phyloP scores from a whole-genome alignment of 257 asterid species.

The Solanum arcanum region DNA sequence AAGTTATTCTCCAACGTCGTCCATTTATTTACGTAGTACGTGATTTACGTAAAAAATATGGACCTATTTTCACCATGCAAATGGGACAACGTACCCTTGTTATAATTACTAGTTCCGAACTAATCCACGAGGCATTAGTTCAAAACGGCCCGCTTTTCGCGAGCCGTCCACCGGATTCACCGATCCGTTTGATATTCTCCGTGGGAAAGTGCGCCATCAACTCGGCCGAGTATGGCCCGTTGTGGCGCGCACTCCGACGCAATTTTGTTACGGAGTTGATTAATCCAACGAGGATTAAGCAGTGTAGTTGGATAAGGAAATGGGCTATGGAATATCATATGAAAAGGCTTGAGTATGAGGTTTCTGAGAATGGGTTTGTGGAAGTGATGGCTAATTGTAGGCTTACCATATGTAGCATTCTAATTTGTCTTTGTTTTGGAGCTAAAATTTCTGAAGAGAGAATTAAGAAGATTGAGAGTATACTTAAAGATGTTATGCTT shows the following conservation, averaged over 20 bases:
- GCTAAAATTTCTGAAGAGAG: constrained; percentile 49
- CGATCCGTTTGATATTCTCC: constrained; percentile 79
- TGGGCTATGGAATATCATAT: constrained; percentile 78
- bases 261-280: constrained; percentile 91
- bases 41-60: constrained; percentile 66
- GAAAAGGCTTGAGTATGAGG: constrained; percentile 41
- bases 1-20: constrained; percentile 71
- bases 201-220: constrained; percentile 90
- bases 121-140: constrained; percentile 84
- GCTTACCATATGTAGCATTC: constrained; percentile 68
- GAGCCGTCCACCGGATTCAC: constrained; percentile 90
- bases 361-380: constrained; percentile 37
- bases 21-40: constrained; percentile 62
- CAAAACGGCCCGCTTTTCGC: constrained; percentile 65
- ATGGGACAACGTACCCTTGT: constrained; percentile 89
- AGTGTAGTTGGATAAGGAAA: constrained; percentile 76
- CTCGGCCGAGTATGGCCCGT: constrained; percentile 88
- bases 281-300: constrained; percentile 67
- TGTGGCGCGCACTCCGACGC: constrained; percentile 89
- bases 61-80: constrained; percentile 92
- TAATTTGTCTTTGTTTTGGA: constrained; percentile 80
- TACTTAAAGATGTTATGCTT: constrained; percentile 81
- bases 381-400: constrained; percentile 84
- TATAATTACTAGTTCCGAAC: constrained; percentile 61
- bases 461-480: constrained; percentile 44